Percentiles rank a stretch among this genome's conserved stretches.
These are phyloP conservation scores for Euphorbia tirucalli DNA, from an alignment of 345 rosid genomes.

Conservation along the genomic window DNA sequence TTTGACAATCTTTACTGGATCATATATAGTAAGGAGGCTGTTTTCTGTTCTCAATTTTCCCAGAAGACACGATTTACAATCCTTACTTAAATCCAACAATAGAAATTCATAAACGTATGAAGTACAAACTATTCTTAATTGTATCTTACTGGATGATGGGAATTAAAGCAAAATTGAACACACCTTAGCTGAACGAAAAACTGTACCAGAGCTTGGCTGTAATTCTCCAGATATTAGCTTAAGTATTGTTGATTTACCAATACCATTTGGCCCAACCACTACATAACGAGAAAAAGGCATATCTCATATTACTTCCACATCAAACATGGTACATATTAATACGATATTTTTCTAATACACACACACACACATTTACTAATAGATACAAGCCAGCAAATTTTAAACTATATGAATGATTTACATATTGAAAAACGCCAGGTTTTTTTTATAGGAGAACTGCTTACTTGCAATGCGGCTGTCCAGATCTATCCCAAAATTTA, in stretches of 20 bases:
- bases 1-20: neutral
- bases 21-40: neutral
- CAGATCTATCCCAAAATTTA: constrained; percentile 96
- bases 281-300: constrained; percentile 17
- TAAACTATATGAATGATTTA: neutral
- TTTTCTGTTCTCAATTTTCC: neutral
- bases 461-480: constrained; percentile 98
- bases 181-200: constrained; percentile 98
- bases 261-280: constrained; percentile 99
- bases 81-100: neutral
- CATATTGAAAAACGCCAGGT: neutral
- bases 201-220: constrained; percentile 96
- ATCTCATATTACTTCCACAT: constrained; percentile 4
- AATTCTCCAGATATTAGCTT: constrained; percentile 93
- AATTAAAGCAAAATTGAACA: constrained; percentile 16
- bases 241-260: constrained; percentile 97
- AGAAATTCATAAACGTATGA: neutral
- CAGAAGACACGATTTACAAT: neutral
- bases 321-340: neutral
- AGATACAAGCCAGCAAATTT: neutral
- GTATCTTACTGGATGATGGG: neutral
- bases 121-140: neutral
- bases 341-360: neutral
- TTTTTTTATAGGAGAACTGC: constrained; percentile 26
- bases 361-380: neutral